Evolutionary conservation across 2,329 filamentous ascomycete genomes (phyloP).

Genomic region (Scedosporium aurantiacum): DNA sequence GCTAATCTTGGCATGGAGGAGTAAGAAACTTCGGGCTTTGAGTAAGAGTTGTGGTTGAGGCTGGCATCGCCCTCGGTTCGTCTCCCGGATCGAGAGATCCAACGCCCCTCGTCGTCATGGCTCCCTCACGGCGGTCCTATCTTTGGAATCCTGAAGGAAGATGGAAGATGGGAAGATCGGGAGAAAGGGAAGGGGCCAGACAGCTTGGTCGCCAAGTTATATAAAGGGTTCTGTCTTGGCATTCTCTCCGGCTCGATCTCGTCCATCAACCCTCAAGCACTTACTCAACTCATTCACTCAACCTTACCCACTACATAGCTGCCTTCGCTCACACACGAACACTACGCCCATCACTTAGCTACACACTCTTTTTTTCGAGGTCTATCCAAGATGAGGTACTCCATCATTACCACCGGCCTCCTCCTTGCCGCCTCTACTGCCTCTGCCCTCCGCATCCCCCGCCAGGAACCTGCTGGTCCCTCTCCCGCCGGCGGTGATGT

Average conservation of each 20-base stretch:
- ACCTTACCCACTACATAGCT: too few relatives aligned
- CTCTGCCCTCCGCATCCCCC: background rate
- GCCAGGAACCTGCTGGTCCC: background rate
- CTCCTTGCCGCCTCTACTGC: background rate
- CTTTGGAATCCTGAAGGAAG: background rate
- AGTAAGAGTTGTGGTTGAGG: background rate
- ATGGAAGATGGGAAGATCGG: too few relatives aligned
- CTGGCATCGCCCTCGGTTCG: background rate
- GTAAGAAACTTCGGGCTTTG: background rate
- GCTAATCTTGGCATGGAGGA: background rate
- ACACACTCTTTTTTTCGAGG: background rate
- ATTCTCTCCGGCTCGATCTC: background rate
- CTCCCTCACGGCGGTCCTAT: background rate
- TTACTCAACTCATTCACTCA: too few relatives aligned
- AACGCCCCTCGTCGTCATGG: background rate
- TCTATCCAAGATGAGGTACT: background rate
- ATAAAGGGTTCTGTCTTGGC: background rate
- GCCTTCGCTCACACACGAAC: background rate
- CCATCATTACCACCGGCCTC: background rate
- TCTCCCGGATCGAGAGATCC: background rate
- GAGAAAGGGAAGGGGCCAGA: background rate
- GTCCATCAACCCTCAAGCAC: background rate
- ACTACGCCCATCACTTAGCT: background rate
- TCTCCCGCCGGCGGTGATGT: background rate
- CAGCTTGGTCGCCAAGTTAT: background rate